A percentile compares a stretch with the other conserved stretches of the same genome.
These are phyloP conservation scores for Postia placenta DNA, from an alignment of 768 basidiomycete genomes.

Conservation along the genomic window DNA sequence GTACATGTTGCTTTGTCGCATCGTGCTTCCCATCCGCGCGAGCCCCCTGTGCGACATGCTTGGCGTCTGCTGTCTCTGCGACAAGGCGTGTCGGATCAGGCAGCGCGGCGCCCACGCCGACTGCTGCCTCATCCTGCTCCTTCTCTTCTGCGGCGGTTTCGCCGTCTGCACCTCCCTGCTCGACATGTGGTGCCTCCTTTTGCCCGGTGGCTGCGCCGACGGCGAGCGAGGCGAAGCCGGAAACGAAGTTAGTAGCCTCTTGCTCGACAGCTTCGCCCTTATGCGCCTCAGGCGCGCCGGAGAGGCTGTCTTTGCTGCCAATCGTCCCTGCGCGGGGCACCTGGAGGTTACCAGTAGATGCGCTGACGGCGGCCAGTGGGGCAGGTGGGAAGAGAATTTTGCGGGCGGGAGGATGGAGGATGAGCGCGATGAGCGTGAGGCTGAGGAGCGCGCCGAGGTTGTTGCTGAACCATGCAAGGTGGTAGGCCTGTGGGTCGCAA, in stretches of 20 bases:
- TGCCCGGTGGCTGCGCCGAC: slow-evolving; percentile 26
- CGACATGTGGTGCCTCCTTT: slow-evolving; percentile 8
- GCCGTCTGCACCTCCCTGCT: slow-evolving; percentile 16
- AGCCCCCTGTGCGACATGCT: slow-evolving; percentile 20
- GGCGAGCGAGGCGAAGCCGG: slow-evolving; percentile 25
- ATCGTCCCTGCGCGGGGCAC: slow-evolving; percentile 28
- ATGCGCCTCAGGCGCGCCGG: slow-evolving; percentile 30
- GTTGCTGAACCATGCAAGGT: slow-evolving; percentile 31
- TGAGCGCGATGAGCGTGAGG: slow-evolving; percentile 27
- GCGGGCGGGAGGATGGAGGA: slow-evolving; percentile 31
- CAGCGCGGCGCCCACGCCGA: slow-evolving; percentile 13
- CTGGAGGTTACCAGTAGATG: slow-evolving; percentile 27
- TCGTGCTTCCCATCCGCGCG: slow-evolving; percentile 17
- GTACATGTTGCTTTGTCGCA: slow-evolving; percentile 24
- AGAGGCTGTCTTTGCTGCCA: slow-evolving; percentile 25
- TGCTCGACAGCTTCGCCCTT: slow-evolving; percentile 34
- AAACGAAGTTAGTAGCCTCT: slow-evolving; percentile 30
- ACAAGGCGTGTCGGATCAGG: slow-evolving; percentile 26
- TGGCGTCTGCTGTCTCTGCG: slow-evolving; percentile 22
- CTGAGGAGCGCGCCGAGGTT: slow-evolving; percentile 30
- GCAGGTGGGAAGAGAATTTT: slow-evolving; percentile 31
- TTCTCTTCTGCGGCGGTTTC: slow-evolving; percentile 21
- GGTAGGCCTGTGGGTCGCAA: slow-evolving; percentile 27
- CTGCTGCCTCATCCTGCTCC: slow-evolving; percentile 10
- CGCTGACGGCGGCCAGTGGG: slow-evolving; percentile 26